Evolutionary conservation across 1,284 basidiomycete genomes (phyloP).

Genomic region (Chondrostereum purpureum): DNA sequence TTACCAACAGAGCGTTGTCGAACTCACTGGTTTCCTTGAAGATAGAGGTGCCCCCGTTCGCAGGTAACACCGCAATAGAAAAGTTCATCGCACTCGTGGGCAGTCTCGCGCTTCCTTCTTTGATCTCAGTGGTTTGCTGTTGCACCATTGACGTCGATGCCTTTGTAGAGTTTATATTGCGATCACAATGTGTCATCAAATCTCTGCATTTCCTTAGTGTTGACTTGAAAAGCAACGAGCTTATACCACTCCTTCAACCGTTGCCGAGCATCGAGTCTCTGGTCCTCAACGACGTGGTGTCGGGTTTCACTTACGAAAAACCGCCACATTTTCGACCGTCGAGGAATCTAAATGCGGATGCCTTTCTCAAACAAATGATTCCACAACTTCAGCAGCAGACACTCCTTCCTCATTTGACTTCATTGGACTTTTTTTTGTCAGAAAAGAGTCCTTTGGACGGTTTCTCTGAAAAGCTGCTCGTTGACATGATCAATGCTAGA

Average conservation of each 20-base stretch:
- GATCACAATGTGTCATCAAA: neutral
- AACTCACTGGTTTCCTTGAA: no score
- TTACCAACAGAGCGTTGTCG: no score
- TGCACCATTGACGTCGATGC: neutral
- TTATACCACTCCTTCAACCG: neutral
- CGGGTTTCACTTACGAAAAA: neutral
- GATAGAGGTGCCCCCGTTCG: no score
- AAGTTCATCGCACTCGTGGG: no score
- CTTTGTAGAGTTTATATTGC: neutral
- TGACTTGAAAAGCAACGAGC: no score
- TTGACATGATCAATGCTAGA: neutral
- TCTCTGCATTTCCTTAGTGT: neutral
- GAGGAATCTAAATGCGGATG: neutral
- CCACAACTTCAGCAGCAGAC: neutral
- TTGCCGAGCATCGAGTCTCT: neutral
- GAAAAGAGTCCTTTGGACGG: neutral
- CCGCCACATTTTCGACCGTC: neutral
- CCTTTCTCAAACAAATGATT: neutral
- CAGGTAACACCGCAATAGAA: no score
- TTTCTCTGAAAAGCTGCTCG: neutral
- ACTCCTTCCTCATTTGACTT: neutral
- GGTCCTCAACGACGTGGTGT: neutral
- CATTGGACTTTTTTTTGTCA: neutral
- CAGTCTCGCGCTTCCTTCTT: neutral
- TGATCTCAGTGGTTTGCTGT: neutral